Conservation (phyloP, 441 rosid genomes). For the Raphanus hybrid region DNA sequence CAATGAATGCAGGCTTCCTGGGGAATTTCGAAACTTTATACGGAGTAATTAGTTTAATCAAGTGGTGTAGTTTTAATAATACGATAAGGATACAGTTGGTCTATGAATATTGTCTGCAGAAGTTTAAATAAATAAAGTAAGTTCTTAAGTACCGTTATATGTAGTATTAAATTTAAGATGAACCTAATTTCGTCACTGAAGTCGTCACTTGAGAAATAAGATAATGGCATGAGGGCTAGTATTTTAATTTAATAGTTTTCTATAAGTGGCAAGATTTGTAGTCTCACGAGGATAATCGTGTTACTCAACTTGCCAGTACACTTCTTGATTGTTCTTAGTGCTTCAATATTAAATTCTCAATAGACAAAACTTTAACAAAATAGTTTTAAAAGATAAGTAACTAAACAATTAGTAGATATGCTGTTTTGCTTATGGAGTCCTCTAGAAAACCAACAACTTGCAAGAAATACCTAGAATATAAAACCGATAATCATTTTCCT, state of each 20-base stretch:
- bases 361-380: conserved; percentile 20
- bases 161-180: conserved; percentile 31
- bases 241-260: conserved; percentile 32
- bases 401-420: no score
- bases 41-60: not conserved
- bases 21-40: conserved; percentile 32
- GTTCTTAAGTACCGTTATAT: conserved; percentile 23
- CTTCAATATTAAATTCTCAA: conserved; percentile 29
- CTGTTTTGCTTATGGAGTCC: conserved; percentile 33
- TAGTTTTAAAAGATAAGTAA: no score
- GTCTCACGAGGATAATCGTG: conserved; percentile 42
- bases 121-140: not conserved
- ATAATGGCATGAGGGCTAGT: conserved; percentile 41
- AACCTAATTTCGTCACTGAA: conserved; percentile 43
- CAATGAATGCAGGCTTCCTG: conserved; percentile 32
- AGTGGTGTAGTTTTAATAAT: conserved; percentile 25
- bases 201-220: conserved; percentile 42
- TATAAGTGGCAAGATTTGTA: conserved; percentile 46
- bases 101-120: conserved; percentile 32
- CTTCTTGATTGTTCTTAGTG: conserved; percentile 47
- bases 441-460: conserved; percentile 37
- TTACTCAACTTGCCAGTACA: conserved; percentile 36
- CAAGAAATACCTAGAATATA: conserved; percentile 38
- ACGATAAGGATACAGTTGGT: conserved; percentile 41
- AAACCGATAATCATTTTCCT: conserved; percentile 5